Percentiles rank a stretch among this genome's conserved stretches.
Conservation (phyloP, 1,284 basidiomycete species). For the Ceratorhiza oryzae-sativae region DNA sequence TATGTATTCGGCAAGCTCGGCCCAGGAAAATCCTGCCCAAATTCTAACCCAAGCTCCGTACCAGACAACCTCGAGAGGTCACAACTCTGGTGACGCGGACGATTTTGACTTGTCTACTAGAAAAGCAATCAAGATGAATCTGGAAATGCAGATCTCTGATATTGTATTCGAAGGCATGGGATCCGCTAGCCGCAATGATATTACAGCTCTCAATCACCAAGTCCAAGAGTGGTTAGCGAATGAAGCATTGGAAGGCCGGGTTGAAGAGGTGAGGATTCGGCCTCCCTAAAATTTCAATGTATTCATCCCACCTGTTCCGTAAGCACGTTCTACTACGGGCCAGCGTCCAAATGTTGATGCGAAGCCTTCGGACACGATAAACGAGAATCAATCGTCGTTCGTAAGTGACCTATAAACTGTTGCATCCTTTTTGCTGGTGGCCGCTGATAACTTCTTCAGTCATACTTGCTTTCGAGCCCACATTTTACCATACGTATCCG, state of each 20-base stretch:
- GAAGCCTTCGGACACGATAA: slow-evolving; percentile 13
- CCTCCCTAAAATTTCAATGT: background rate
- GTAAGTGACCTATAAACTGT: too few relatives aligned
- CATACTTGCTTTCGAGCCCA: too few relatives aligned
- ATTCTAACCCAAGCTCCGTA: background rate
- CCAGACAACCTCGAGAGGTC: background rate
- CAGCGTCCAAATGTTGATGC: slow-evolving; percentile 14
- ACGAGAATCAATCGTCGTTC: background rate
- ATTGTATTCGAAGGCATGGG: slow-evolving; percentile 7
- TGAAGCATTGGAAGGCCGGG: slow-evolving; percentile 1
- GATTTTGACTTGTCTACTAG: background rate
- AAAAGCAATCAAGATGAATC: slow-evolving; percentile 2
- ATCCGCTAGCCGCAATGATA: background rate
- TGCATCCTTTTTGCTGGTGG: too few relatives aligned
- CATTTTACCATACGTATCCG: too few relatives aligned
- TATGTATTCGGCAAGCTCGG: background rate
- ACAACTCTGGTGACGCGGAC: background rate
- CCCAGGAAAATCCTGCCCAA: background rate
- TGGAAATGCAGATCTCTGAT: background rate
- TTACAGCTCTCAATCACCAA: slow-evolving; percentile 6
- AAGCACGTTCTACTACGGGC: slow-evolving; percentile 21
- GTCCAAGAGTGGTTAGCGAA: slow-evolving; percentile 16
- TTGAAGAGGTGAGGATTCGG: background rate
- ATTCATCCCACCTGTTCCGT: background rate
- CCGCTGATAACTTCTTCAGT: too few relatives aligned